phyloP scores from a whole-genome alignment of 139 green algal species.

The Coelastrella sp. region DNA sequence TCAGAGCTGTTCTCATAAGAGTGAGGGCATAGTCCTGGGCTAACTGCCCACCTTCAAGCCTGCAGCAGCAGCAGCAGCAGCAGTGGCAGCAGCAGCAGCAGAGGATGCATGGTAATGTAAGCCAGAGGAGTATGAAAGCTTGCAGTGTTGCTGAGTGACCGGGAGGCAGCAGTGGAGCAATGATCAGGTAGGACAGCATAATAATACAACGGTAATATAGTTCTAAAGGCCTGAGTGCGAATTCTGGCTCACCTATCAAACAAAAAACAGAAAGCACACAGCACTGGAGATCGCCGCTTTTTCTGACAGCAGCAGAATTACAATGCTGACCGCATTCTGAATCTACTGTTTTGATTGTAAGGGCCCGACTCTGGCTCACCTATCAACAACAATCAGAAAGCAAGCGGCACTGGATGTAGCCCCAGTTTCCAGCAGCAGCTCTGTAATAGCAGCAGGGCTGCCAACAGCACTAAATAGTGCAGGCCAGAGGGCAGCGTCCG shows the following conservation, averaged over 20 bases:
- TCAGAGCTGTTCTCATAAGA: slow-evolving; percentile 72
- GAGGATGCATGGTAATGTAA: no score
- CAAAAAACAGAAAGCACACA: slow-evolving; percentile 82
- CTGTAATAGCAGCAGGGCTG: slow-evolving; percentile 71
- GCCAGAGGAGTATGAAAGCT: no score
- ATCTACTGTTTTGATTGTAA: no score
- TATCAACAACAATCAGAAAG: slow-evolving; percentile 86
- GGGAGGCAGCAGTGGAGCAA: no score
- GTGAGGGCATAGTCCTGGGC: slow-evolving; percentile 73
- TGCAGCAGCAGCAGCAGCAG: neutral
- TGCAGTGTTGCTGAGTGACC: no score
- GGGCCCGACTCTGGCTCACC: slow-evolving; percentile 32
- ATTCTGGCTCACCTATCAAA: slow-evolving; percentile 69
- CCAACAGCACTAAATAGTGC: slow-evolving; percentile 92
- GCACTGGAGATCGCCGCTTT: no score
- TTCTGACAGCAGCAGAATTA: no score
- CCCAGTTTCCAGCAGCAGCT: slow-evolving; percentile 72
- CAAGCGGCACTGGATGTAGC: slow-evolving; percentile 71
- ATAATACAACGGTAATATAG: slow-evolving; percentile 51
- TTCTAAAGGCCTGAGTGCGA: slow-evolving; percentile 30
- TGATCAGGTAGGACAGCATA: slow-evolving; percentile 15
- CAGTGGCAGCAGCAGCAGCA: no score
- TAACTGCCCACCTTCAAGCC: slow-evolving; percentile 71
- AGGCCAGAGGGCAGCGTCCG: slow-evolving; percentile 91
- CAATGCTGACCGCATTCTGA: no score